phyloP scores from a whole-genome alignment of 257 asterid species.

The Catharanthus roseus region DNA sequence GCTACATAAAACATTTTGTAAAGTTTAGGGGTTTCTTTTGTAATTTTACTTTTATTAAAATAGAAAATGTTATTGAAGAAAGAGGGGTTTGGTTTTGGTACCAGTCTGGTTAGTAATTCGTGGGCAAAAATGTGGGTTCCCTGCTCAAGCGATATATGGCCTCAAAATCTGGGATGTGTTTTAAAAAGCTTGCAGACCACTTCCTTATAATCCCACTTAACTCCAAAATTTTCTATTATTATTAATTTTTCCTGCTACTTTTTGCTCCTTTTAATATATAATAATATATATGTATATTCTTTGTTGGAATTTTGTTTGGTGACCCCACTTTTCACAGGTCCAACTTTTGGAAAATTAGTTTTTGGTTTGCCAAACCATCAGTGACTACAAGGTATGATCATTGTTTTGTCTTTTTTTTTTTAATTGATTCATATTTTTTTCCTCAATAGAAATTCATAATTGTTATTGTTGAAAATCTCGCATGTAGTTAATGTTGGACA shows the following conservation, averaged over 20 bases:
- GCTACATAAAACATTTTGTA: no score
- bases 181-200: slow-evolving; percentile 17
- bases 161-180: slow-evolving; percentile 43
- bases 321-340: slow-evolving; percentile 2
- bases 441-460: neutral
- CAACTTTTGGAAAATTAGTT: neutral
- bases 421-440: no score
- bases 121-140: slow-evolving; percentile 14
- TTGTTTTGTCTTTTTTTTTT: no score
- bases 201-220: slow-evolving; percentile 4
- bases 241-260: no score
- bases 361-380: neutral
- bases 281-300: no score
- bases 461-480: no score
- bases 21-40: neutral
- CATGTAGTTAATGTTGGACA: no score
- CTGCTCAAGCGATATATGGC: no score
- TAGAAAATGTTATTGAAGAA: neutral
- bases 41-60: neutral
- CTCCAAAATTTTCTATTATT: slow-evolving; percentile 8
- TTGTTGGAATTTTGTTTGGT: slow-evolving; percentile 3
- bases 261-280: neutral
- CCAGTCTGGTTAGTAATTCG: slow-evolving; percentile 16
- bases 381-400: slow-evolving; percentile 14
- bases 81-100: neutral